phyloP scores from a whole-genome alignment of 805 yeast species.

The Metschnikowia reukaufii region DNA sequence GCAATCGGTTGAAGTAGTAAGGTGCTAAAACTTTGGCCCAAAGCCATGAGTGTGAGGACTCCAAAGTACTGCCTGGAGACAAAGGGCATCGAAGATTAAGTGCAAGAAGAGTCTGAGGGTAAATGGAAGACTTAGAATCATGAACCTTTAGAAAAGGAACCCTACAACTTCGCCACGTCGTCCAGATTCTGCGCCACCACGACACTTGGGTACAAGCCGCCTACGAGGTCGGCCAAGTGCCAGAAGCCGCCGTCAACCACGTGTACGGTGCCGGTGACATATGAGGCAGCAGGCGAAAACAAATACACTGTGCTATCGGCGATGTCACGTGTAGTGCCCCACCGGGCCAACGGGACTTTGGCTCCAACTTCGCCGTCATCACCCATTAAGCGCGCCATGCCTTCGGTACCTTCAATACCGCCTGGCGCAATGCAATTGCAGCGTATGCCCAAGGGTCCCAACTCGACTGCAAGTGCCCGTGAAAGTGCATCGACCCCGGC shows the following conservation, averaged over 20 bases:
- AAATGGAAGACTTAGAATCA: no score
- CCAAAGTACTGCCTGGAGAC: no score
- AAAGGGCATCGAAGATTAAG: no score
- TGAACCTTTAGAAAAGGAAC: no score
- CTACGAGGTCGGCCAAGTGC: conserved; percentile 61
- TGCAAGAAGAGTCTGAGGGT: no score
- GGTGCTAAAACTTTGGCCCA: no score
- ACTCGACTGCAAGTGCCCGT: conserved; percentile 81
- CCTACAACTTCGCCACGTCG: conserved; percentile 25
- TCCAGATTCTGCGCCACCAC: conserved; percentile 30
- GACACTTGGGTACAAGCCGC: conserved; percentile 36
- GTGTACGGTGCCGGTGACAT: conserved; percentile 71
- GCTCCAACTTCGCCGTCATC: conserved; percentile 27
- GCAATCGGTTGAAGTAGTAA: no score
- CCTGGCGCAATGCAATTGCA: conserved; percentile 92
- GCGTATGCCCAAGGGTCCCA: conserved; percentile 86
- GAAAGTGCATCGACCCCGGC: conserved; percentile 92
- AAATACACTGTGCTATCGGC: conserved; percentile 85
- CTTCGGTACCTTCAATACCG: conserved; percentile 84
- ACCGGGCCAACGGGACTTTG: conserved; percentile 63
- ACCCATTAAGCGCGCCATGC: conserved; percentile 61
- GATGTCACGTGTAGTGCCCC: conserved; percentile 73
- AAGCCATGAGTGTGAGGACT: no score
- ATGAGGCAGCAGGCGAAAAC: conserved; percentile 79
- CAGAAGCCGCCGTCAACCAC: conserved; percentile 92